A percentile compares a stretch with the other conserved stretches of the same genome.
Conservation (phyloP, 75 land plant species). For the Selaginella tamariscina region DNA sequence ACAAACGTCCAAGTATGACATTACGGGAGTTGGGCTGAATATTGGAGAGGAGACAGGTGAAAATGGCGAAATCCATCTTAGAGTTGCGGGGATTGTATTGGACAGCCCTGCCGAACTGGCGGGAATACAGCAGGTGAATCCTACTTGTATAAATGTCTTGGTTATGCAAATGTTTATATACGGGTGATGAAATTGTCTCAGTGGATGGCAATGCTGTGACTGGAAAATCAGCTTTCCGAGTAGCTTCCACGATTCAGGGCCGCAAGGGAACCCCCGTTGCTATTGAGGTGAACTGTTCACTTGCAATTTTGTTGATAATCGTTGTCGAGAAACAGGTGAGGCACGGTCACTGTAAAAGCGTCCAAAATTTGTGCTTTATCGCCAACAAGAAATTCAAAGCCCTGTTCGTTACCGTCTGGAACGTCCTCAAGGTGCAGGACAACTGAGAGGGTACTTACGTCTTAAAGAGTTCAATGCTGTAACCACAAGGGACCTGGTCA, state of each 20-base stretch:
- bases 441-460: conserved; percentile 63
- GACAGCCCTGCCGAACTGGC: conserved; percentile 88
- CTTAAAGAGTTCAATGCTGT: conserved; percentile 96
- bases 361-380: conserved; percentile 40
- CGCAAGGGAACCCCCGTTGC: conserved; percentile 83
- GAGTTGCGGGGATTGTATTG: conserved; percentile 70
- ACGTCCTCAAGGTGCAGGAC: conserved; percentile 29
- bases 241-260: conserved; percentile 80
- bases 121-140: conserved; percentile 83
- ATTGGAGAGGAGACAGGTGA: conserved; percentile 57
- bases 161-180: conserved; percentile 2
- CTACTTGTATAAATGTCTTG: background rate
- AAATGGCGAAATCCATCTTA: conserved; percentile 42
- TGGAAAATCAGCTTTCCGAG: conserved; percentile 91
- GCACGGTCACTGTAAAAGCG: conserved; percentile 62
- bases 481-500: conserved; percentile 76
- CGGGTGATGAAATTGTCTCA: conserved; percentile 90
- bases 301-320: too few relatives aligned
- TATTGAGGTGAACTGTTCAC: conserved; percentile 47
- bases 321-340: conserved; percentile 40
- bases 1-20: conserved; percentile 82
- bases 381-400: conserved; percentile 59
- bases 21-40: conserved; percentile 84
- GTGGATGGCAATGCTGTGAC: conserved; percentile 63
- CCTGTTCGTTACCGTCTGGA: conserved; percentile 88